phyloP scores from a whole-genome alignment of 1,284 basidiomycete genomes.

The Ceratobasidium sp. region DNA sequence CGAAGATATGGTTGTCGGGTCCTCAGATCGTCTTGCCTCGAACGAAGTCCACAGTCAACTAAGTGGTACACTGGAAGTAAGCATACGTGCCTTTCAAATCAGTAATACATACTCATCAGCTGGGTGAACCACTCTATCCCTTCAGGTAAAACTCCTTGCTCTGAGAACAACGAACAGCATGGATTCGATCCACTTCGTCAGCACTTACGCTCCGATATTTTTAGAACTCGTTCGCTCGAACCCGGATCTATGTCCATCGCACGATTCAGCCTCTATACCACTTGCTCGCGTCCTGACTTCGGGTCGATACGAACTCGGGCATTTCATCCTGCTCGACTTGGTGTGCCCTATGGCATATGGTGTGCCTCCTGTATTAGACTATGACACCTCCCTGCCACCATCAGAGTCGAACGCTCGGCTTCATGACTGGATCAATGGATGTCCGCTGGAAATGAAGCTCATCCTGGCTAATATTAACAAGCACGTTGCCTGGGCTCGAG shows the following conservation, averaged over 20 bases:
- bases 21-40: background rate
- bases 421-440: background rate
- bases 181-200: background rate
- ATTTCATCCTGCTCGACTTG: constrained; percentile 9
- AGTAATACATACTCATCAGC: background rate
- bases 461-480: constrained; percentile 9
- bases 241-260: background rate
- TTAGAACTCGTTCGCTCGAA: background rate
- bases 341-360: constrained; percentile 21
- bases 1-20: background rate
- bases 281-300: constrained; percentile 2
- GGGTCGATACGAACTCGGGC: background rate
- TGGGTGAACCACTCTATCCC: background rate
- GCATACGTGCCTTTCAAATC: background rate
- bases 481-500: background rate
- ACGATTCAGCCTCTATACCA: background rate
- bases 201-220: background rate
- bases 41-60: background rate
- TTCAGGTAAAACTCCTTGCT: background rate
- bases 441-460: background rate
- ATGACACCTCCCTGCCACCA: background rate
- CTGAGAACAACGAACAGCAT: background rate
- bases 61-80: background rate
- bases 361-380: constrained; percentile 7
- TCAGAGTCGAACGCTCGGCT: background rate